Percentiles rank a stretch among this genome's conserved stretches.
Conservation (phyloP, 1,284 basidiomycete species). For the Spongispora temasekensis region DNA sequence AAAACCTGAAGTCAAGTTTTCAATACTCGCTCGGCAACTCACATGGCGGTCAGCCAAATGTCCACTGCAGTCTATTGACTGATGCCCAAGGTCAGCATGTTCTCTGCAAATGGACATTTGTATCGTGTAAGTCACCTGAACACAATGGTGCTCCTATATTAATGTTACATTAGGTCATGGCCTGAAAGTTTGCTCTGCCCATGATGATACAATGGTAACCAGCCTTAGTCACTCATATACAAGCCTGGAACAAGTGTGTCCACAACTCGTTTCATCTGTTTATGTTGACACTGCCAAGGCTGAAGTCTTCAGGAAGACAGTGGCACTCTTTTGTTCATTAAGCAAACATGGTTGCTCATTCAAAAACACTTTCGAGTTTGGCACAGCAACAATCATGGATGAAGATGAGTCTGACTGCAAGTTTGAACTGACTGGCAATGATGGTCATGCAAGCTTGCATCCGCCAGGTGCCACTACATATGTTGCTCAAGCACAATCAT, state of each 20-base stretch:
- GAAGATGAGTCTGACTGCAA: neutral
- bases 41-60: neutral
- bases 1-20: neutral
- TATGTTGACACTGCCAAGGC: neutral
- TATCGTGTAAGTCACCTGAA: neutral
- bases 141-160: neutral
- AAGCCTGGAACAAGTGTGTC: neutral
- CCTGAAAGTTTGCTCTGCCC: constrained; percentile 7
- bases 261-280: neutral
- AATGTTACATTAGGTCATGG: neutral
- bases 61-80: neutral
- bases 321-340: constrained; percentile 7
- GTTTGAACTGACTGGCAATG: neutral
- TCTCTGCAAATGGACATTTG: neutral
- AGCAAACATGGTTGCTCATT: constrained; percentile 4
- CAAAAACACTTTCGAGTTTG: neutral
- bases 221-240: neutral
- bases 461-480: neutral
- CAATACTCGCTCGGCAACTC: constrained; percentile 2
- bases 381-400: neutral
- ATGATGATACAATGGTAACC: neutral
- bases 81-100: neutral
- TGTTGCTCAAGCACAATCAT: neutral
- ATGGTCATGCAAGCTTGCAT: neutral
- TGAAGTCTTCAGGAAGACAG: constrained; percentile 10